phyloP scores from a whole-genome alignment of 1,284 basidiomycete genomes.

The Apiotrichum akiyoshidainum region DNA sequence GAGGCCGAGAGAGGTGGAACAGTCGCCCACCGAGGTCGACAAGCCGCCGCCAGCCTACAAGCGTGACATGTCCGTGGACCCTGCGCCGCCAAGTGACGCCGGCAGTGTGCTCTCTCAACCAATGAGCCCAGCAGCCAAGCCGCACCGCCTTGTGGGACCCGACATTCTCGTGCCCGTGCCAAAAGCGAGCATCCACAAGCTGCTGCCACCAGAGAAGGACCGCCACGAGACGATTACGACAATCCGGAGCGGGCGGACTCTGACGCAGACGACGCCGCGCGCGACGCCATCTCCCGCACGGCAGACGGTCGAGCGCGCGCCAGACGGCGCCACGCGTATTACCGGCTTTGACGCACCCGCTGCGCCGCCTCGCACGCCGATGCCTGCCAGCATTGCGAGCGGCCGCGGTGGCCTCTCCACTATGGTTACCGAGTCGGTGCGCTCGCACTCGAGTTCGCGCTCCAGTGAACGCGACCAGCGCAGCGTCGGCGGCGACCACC shows the following conservation, averaged over 20 bases:
- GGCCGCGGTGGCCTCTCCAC: no score
- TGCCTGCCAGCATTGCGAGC: not conserved
- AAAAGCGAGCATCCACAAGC: not conserved
- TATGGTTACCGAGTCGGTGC: slow-evolving; percentile 5
- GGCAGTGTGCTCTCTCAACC: not conserved
- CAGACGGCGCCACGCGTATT: slow-evolving; percentile 32
- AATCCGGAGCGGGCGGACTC: not conserved
- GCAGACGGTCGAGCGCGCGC: slow-evolving; percentile 24
- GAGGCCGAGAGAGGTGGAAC: not conserved
- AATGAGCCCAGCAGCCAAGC: no score
- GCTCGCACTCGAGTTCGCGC: slow-evolving; percentile 8
- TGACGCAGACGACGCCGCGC: not conserved
- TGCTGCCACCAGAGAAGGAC: not conserved
- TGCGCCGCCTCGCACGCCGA: slow-evolving; percentile 14
- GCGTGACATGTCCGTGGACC: not conserved
- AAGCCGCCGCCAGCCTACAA: slow-evolving; percentile 1
- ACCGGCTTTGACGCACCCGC: slow-evolving; percentile 35
- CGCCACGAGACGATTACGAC: slow-evolving; percentile 5
- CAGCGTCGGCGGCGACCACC: not conserved
- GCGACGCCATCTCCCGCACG: not conserved
- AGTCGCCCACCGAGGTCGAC: not conserved
- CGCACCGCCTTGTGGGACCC: not conserved
- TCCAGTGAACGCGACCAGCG: slow-evolving; percentile 6
- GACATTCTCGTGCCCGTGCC: slow-evolving; percentile 1
- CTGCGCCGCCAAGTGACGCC: not conserved